These are phyloP conservation scores for Chlamydomonas eustigma DNA, from an alignment of 139 green algal genomes.

Conservation along the genomic window DNA sequence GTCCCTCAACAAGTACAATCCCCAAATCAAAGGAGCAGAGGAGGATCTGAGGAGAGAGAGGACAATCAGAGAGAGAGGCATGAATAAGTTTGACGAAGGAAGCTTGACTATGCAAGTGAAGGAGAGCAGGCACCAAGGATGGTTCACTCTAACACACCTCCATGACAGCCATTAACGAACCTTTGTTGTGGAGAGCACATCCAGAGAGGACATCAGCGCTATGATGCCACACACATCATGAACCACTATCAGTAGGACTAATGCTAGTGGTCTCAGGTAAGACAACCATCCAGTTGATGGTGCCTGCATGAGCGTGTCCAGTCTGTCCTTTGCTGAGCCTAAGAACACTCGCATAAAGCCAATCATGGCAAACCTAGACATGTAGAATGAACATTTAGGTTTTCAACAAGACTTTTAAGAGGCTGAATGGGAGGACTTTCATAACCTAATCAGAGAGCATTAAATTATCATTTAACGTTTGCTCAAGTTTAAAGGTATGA, in stretches of 20 bases:
- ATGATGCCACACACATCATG: conserved; percentile 9
- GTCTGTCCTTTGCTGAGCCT: conserved; percentile 36
- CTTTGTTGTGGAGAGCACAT: neutral
- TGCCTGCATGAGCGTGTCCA: conserved; percentile 27
- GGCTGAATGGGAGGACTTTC: no score
- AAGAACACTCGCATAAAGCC: conserved; percentile 43
- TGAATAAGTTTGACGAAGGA: no score
- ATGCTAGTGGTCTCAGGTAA: conserved; percentile 23
- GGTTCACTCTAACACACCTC: no score
- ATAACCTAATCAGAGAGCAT: no score
- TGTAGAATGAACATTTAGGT: no score
- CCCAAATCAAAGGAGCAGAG: conserved; percentile 40
- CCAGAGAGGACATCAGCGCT: neutral
- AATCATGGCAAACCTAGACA: conserved; percentile 38
- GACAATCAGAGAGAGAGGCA: no score
- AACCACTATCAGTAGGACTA: conserved; percentile 43
- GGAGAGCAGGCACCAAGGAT: no score
- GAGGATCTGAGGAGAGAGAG: conserved; percentile 10
- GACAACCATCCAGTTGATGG: neutral
- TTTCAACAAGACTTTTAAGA: no score
- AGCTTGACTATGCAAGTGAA: no score
- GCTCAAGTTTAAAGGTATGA: no score
- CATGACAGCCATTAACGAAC: no score
- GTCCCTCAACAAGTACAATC: conserved; percentile 27
- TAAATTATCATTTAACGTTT: no score